Evolutionary conservation across 805 yeast genomes (phyloP), one percentile per base, ranked within the genome.

Genomic region (Ogataea pignaliae): DNA sequence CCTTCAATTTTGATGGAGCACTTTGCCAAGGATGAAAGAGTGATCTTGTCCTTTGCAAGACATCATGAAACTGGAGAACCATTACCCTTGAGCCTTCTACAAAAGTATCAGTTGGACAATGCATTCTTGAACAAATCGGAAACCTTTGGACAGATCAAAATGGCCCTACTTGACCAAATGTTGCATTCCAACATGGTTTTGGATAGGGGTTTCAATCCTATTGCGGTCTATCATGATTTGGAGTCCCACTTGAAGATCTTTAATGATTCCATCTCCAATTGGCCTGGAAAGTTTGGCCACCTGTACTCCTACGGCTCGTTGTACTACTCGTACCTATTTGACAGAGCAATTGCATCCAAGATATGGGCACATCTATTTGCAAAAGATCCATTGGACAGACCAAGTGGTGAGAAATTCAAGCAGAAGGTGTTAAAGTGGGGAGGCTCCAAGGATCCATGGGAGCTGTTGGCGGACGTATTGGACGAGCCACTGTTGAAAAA

Each of bases 1-100:
- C 99, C 99, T 1, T 88, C 97, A 12, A 91, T 93, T n/a, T 64
- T 93, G 43, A 91, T 90, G 96, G 99, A 93, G 61, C 83, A 81
- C 54, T 93, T 93, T 66, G 90, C 96, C 17, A 78, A 81, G 37
- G 91, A 87, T 59, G 80, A 83, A 10, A 69, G 89, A 36, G 96
- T 93, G 0, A 65, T 93, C 36, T 68, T 76, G 39, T 66, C 78
- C 26, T 85, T 86, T 54, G 95, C 95, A 1, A 70, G 73, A 37
- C 96, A 90, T 63, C 71, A 79, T 56, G 64, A 69, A 46, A 86
- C 95, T 0, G 83, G 79, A 30, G 78, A 78, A 49, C 76, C 76
- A 3, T 68, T 87, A 28, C 79, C 87, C 2, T 51, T 58, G 34
- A 63, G 68, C 12, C 53, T 81, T 15, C 63, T 86, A n/a, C 63